Base-by-base conservation (phyloP, 83 land plant species). In the Picea abies region DNA sequence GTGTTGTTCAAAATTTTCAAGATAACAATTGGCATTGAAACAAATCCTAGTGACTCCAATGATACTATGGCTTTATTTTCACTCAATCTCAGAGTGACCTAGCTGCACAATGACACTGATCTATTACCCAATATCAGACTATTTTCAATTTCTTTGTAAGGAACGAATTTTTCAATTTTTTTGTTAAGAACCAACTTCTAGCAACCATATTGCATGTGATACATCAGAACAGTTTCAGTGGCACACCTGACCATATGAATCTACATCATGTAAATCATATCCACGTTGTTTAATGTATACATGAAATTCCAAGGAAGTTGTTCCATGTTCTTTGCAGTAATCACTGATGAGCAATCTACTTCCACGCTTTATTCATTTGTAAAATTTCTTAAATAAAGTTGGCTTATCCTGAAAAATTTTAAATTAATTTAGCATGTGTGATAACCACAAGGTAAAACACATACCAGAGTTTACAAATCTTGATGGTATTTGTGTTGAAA, bases 181-280 rank as follows among this genome's bases (percentile, higher is more conserved):
- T 32, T 35, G 2, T 3, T 35, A 35, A 4, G 37, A 14, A 47
- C 78, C 17, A 75, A 49, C 29, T 49, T 23, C 2, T 10, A 4
- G 78, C 78, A 65, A 16, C 29, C 76, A 32, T 22, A 69, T 32
- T 35, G 37, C 37, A 35, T 4, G 0, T 35, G 37, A 35, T 35
- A 35, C 37, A 35, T 35, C 37, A 4, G 22, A 79, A 10, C 1
- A 63, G 20, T 82, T 25, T 37, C 32, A 84, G 82, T 1, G 25
- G 10, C 63, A 20, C 83, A 96, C 99, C 98, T 98, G 93, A 10
- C 99, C 99, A 84, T 98, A 98, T 14, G 86, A 71, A 47, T 92
- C 72, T 3, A 98, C 95, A 82, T 89, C 98, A 84, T 98, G 99
- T 37, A 98, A 89, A 90, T 98, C 99, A 86, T 98, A 98, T 69